These are phyloP conservation scores for Russula emetica DNA, from an alignment of 768 basidiomycete genomes.

Conservation along the genomic window DNA sequence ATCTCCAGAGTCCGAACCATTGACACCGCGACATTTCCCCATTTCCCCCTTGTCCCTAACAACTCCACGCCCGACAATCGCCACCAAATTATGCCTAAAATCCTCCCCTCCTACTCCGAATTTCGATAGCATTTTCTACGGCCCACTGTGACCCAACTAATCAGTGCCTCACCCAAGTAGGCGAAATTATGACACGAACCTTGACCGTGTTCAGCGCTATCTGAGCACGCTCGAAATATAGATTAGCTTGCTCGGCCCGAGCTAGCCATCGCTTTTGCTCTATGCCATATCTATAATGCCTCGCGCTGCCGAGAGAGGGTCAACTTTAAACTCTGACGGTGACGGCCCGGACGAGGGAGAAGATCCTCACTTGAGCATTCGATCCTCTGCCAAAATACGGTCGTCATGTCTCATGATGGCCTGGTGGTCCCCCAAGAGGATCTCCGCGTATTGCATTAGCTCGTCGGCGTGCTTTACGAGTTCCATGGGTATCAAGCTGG, in stretches of 20 bases:
- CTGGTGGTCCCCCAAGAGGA: neutral
- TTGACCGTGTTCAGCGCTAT: slow-evolving; percentile 6
- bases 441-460: neutral
- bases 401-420: neutral
- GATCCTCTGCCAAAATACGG: neutral
- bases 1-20: too few relatives aligned
- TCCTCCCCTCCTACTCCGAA: neutral
- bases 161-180: neutral
- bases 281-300: neutral
- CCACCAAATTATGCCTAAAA: neutral
- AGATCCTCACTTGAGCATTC: neutral
- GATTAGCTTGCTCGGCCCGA: neutral
- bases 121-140: neutral
- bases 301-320: neutral
- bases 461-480: neutral
- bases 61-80: neutral
- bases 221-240: slow-evolving; percentile 5
- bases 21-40: too few relatives aligned
- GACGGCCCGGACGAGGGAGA: too few relatives aligned
- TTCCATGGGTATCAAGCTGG: neutral
- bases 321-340: neutral
- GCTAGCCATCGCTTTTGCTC: neutral
- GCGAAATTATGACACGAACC: neutral
- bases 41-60: too few relatives aligned
- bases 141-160: neutral